Evolutionary conservation across 2,329 filamentous ascomycete genomes (phyloP).

Genomic region (Clonostachys solani): DNA sequence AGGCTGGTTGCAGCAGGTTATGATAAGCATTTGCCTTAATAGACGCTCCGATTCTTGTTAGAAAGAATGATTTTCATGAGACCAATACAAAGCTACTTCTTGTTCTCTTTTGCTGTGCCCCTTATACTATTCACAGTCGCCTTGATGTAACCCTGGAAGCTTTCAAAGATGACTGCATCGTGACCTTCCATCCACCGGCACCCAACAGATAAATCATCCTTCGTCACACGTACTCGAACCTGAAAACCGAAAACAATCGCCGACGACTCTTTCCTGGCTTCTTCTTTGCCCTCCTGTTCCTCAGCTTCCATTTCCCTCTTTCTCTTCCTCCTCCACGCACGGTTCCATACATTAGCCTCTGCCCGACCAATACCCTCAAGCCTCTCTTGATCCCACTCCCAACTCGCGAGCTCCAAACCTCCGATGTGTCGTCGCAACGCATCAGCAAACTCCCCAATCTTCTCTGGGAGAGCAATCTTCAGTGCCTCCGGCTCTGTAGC

Average conservation of each 20-base stretch:
- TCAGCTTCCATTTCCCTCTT: constrained; percentile 42
- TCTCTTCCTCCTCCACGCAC: constrained; percentile 64
- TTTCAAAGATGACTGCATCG: constrained; percentile 75
- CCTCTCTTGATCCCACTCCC: constrained; percentile 55
- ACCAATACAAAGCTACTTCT: too few relatives aligned
- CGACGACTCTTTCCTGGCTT: constrained; percentile 14
- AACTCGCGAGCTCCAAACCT: constrained; percentile 53
- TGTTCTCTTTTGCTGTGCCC: too few relatives aligned
- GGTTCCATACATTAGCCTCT: constrained; percentile 72
- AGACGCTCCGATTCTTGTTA: background rate
- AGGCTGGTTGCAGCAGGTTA: constrained; percentile 32
- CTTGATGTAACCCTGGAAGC: constrained; percentile 78
- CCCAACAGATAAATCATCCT: constrained; percentile 36
- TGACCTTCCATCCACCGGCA: constrained; percentile 67
- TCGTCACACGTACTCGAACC: constrained; percentile 39
- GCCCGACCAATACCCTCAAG: constrained; percentile 59
- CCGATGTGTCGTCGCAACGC: constrained; percentile 40
- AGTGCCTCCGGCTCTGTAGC: constrained; percentile 32
- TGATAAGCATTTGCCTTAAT: constrained; percentile 28
- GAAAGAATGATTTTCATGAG: too few relatives aligned
- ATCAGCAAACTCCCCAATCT: constrained; percentile 19
- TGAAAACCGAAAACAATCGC: constrained; percentile 51
- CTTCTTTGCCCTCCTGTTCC: constrained; percentile 13
- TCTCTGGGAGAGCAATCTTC: constrained; percentile 15
- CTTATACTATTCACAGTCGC: constrained; percentile 10